Evolutionary conservation across 768 basidiomycete genomes (phyloP), one percentile per base, ranked within the genome.

Genomic region (Kwoniella sp.): DNA sequence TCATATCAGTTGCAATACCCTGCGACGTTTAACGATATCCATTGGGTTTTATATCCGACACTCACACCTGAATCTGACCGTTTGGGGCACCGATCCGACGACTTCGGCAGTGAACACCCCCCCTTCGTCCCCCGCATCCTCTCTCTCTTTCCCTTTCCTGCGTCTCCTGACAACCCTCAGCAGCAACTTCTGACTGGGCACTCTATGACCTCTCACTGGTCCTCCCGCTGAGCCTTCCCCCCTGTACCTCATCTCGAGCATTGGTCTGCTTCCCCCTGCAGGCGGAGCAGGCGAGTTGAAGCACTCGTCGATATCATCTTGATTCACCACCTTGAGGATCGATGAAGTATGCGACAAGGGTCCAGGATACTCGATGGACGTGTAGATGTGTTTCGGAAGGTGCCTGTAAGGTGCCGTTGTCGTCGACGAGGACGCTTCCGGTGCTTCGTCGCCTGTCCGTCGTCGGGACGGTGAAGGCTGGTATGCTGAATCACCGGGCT

Each of bases 301-400:
- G 15, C 88, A 91, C 55, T 82, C 85, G 61, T 93, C 89, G 2
- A 97, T 83, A 65, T 84, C 85, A 28, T 84, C 74, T 70, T 89
- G 88, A 3, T 90, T 88, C 1, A 70, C 55, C 30, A 74, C 66
- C 90, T 91, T 12, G 91, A 84, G 63, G 84, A 87, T 83, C 4
- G 88, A 84, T 34, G 91, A 90, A 0, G 84, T 76, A 2, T 84
- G 81, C 15, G 84, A 81, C 59, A 96, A 88, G 70, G 92, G 91
- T 66, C 93, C 93, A 7, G 93, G 93, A 82, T 93, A 95, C 79
- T 96, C 93, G 66, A 95, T 83, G 4, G 91, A 89, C 75, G 89
- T 90, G 77, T 88, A 90, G 30, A 86, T 83, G 4, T 84, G 82
- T 54, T 68, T 66, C 17, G 80, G 77, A 54, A 81, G 71, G 56